These are phyloP conservation scores for Phytophthora multivora DNA, from an alignment of 352 stramenopile genomes.

Conservation along the genomic window DNA sequence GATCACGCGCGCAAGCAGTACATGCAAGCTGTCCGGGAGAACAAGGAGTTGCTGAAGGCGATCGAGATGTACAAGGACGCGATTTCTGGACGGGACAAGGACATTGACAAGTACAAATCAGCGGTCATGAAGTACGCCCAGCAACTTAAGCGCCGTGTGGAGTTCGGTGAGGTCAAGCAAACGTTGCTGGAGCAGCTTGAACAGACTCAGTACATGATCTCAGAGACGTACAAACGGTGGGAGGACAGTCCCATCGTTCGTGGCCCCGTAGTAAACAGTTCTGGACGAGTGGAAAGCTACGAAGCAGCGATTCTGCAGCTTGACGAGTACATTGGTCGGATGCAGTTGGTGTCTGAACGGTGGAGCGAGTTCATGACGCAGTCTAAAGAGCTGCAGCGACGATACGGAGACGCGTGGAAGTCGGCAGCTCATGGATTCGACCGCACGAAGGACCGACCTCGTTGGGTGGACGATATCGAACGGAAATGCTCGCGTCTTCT, in stretches of 20 bases:
- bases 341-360: slow-evolving; percentile 59
- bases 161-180: slow-evolving; percentile 73
- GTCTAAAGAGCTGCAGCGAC: slow-evolving; percentile 54
- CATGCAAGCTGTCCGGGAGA: slow-evolving; percentile 56
- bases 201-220: slow-evolving; percentile 81
- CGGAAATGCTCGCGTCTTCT: slow-evolving; percentile 58
- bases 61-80: slow-evolving; percentile 71
- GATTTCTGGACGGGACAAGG: slow-evolving; percentile 61
- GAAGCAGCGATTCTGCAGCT: slow-evolving; percentile 46
- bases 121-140: slow-evolving; percentile 54
- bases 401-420: slow-evolving; percentile 53
- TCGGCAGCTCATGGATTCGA: slow-evolving; percentile 35
- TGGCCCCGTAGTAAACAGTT: slow-evolving; percentile 10
- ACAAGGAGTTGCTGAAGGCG: slow-evolving; percentile 67
- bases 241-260: slow-evolving; percentile 55
- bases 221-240: slow-evolving; percentile 76
- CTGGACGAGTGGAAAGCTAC: slow-evolving; percentile 19
- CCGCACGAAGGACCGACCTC: slow-evolving; percentile 35
- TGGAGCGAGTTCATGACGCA: slow-evolving; percentile 64
- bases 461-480: slow-evolving; percentile 65
- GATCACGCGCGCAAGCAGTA: slow-evolving; percentile 69
- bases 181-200: slow-evolving; percentile 75
- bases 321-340: slow-evolving; percentile 58
- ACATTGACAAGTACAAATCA: slow-evolving; percentile 69
- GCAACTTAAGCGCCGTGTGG: slow-evolving; percentile 54